A percentile compares a stretch with the other conserved stretches of the same genome.
Conservation (phyloP, 257 asterid genomes). For the Mentha longifolia region DNA sequence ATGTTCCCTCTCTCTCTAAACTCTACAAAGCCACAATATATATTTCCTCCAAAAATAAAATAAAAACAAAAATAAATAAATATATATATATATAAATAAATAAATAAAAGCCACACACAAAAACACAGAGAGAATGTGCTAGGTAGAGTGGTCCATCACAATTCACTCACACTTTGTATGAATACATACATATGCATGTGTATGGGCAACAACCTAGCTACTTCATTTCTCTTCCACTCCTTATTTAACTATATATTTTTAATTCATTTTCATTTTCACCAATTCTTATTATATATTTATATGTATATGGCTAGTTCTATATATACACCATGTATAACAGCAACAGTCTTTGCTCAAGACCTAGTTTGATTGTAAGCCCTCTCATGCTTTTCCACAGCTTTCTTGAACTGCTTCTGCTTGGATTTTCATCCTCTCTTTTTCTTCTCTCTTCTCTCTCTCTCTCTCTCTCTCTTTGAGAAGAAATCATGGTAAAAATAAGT, state of each 20-base stretch:
- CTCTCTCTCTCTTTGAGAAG: neutral
- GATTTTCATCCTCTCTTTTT: neutral
- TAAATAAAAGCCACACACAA: neutral
- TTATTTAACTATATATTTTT: neutral
- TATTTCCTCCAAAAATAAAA: no score
- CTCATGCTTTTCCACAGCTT: conserved; percentile 93
- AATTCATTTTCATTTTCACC: neutral
- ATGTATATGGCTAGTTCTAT: no score
- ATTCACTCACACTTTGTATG: no score
- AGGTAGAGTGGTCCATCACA: conserved; percentile 59
- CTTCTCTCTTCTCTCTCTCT: neutral
- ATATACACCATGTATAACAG: neutral
- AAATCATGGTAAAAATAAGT: conserved; percentile 38
- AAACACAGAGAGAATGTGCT: neutral
- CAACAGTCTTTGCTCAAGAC: neutral
- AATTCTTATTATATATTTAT: neutral
- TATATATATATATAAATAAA: neutral
- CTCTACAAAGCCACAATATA: conserved; percentile 43
- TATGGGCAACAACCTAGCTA: conserved; percentile 25
- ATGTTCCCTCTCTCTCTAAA: conserved; percentile 17
- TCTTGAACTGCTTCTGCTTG: conserved; percentile 68
- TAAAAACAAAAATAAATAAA: neutral
- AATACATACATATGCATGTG: neutral
- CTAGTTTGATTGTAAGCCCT: conserved; percentile 16
- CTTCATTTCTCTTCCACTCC: neutral